These are phyloP conservation scores for Dianthus caryophyllus DNA, from an alignment of 148 eudicot genomes.

Conservation along the genomic window DNA sequence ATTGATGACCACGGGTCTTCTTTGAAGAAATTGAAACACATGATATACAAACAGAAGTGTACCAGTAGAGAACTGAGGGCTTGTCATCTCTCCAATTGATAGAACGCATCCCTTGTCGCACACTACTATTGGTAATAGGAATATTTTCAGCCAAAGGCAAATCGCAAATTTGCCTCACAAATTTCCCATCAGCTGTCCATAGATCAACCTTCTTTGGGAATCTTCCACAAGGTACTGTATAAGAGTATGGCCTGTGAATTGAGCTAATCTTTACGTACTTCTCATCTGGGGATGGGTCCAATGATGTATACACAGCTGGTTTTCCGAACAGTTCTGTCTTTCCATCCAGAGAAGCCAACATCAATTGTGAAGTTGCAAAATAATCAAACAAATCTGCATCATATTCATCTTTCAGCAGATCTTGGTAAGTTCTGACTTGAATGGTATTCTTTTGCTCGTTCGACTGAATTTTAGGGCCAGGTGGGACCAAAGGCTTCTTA, in stretches of 20 bases:
- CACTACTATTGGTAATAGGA: conserved; percentile 85
- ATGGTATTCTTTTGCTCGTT: conserved; percentile 76
- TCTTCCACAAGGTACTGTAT: conserved; percentile 82
- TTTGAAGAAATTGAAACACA: not conserved
- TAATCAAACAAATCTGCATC: conserved; percentile 87
- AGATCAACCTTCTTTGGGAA: conserved; percentile 88
- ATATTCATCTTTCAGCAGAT: conserved; percentile 82
- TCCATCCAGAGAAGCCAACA: conserved; percentile 81
- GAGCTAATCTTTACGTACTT: conserved; percentile 63
- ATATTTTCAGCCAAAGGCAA: conserved; percentile 93
- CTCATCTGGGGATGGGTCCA: conserved; percentile 87
- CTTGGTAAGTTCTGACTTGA: conserved; percentile 88
- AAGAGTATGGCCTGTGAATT: conserved; percentile 84
- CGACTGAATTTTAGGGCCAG: conserved; percentile 86
- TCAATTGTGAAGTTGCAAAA: conserved; percentile 86
- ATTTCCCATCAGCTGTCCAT: conserved; percentile 83
- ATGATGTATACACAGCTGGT: conserved; percentile 75
- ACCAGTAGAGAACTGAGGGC: conserved; percentile 88
- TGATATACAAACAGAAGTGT: conserved; percentile 25
- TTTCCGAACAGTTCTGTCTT: conserved; percentile 54
- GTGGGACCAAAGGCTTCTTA: conserved; percentile 83
- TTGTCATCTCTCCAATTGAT: conserved; percentile 93
- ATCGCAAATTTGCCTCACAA: conserved; percentile 76
- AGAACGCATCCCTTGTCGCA: conserved; percentile 86
- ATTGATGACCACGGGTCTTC: not conserved